A percentile compares a stretch with the other conserved stretches of the same genome.
These are phyloP conservation scores for Fusarium begoniae DNA, from an alignment of 2,329 filamentous ascomycete genomes.

Conservation along the genomic window DNA sequence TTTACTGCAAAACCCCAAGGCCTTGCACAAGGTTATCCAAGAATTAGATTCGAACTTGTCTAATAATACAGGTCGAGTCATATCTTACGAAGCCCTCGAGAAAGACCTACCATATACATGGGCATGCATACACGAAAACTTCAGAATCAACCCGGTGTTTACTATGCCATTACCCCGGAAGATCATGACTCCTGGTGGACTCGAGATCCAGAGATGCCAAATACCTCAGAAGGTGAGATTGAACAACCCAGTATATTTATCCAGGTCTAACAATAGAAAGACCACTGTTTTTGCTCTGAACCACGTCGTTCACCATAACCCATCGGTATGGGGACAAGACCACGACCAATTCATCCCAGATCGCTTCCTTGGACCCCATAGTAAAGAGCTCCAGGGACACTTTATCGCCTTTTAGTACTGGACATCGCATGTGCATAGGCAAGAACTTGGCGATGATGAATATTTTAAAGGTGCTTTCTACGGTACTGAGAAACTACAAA, in stretches of 20 bases:
- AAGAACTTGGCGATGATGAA: not conserved
- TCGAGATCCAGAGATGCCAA: not conserved
- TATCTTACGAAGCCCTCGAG: not conserved
- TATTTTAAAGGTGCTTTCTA: not conserved
- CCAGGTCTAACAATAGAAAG: not conserved
- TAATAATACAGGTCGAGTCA: fast-evolving
- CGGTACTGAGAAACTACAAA: not conserved
- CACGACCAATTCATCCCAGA: not conserved
- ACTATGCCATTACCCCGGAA: not conserved
- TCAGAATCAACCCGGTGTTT: not conserved
- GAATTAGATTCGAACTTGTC: not conserved
- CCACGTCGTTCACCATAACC: not conserved
- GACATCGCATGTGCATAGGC: not conserved
- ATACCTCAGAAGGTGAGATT: not conserved
- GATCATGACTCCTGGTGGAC: not conserved
- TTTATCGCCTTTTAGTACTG: not conserved
- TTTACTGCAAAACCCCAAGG: not conserved
- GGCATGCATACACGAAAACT: not conserved
- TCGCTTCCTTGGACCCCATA: not conserved
- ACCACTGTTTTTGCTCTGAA: not conserved
- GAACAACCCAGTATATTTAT: fast-evolving
- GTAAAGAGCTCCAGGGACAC: not conserved
- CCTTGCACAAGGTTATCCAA: not conserved
- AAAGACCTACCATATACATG: not conserved
- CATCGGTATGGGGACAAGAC: not conserved